These are phyloP conservation scores for Fusarium palustre DNA, from an alignment of 2,329 filamentous ascomycete species.

Conservation along the genomic window DNA sequence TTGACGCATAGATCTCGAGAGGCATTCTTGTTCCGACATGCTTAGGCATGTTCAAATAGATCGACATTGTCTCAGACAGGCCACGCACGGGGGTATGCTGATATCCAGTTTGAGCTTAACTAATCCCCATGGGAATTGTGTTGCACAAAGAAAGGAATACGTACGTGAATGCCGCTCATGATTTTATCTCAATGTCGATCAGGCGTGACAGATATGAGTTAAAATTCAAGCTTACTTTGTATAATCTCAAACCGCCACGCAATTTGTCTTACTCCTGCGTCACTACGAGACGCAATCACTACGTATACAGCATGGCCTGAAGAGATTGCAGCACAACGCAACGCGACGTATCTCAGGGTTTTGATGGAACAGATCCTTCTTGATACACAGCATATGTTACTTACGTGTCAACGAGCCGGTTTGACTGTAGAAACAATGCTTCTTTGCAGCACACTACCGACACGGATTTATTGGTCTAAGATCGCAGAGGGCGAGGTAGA, in stretches of 20 bases:
- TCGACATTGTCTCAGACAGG: conserved; percentile 23
- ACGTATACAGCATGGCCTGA: conserved; percentile 1
- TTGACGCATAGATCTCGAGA: conserved; percentile 4
- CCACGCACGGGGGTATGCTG: conserved; percentile 21
- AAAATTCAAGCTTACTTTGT: conserved; percentile 49
- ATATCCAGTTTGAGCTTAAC: conserved; percentile 28
- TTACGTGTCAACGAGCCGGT: conserved; percentile 1
- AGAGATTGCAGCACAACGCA: conserved; percentile 10
- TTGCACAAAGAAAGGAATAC: conserved; percentile 21
- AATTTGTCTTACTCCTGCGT: conserved; percentile 42
- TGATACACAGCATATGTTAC: conserved; percentile 27
- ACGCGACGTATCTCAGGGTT: conserved; percentile 14
- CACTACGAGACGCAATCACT: conserved; percentile 28
- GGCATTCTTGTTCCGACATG: conserved; percentile 5
- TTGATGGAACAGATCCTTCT: conserved; percentile 5
- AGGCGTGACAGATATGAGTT: conserved; percentile 35
- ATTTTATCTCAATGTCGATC: conserved; percentile 26
- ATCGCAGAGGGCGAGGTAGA: conserved; percentile 5
- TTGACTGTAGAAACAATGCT: neutral
- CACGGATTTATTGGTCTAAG: neutral
- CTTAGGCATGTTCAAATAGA: conserved; percentile 13
- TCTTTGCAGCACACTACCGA: neutral
- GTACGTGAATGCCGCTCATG: conserved; percentile 34
- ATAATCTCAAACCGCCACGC: conserved; percentile 45
- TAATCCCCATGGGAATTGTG: conserved; percentile 28